Percentiles rank a stretch among this genome's conserved stretches.
Conservation (phyloP, 441 rosid species). For the Rhodomyrtus psidioides region DNA sequence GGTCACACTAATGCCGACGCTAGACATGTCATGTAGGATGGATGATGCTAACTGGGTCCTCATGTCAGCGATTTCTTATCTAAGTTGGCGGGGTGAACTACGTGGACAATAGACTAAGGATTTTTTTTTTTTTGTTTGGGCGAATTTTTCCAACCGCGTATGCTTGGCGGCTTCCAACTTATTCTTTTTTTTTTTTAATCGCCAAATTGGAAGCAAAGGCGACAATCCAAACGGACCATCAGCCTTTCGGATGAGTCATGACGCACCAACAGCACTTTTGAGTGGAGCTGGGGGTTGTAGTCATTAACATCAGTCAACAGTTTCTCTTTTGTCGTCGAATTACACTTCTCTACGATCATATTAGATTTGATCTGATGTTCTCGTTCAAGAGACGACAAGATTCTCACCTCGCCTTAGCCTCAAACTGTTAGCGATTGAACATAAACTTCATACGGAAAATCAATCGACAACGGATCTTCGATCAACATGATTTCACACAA, state of each 20-base stretch:
- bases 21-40: rapidly evolving
- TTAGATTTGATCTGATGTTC: too few relatives aligned
- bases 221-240: not conserved
- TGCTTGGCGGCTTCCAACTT: not conserved
- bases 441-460: too few relatives aligned
- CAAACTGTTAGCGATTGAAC: too few relatives aligned
- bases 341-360: too few relatives aligned
- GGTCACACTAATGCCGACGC: rapidly evolving
- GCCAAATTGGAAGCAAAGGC: not conserved
- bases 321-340: not conserved
- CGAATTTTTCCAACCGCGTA: not conserved
- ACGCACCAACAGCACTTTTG: not conserved
- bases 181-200: not conserved
- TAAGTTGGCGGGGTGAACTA: rapidly evolving
- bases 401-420: not conserved
- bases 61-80: rapidly evolving
- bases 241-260: not conserved
- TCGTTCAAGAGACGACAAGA: not conserved
- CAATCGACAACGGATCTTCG: too few relatives aligned
- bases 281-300: not conserved
- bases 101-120: not conserved
- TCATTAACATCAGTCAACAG: not conserved
- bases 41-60: rapidly evolving
- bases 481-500: too few relatives aligned
- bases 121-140: not conserved